Evolutionary conservation across 352 stramenopile species (phyloP).

Genomic region (Pythium insidiosum): DNA sequence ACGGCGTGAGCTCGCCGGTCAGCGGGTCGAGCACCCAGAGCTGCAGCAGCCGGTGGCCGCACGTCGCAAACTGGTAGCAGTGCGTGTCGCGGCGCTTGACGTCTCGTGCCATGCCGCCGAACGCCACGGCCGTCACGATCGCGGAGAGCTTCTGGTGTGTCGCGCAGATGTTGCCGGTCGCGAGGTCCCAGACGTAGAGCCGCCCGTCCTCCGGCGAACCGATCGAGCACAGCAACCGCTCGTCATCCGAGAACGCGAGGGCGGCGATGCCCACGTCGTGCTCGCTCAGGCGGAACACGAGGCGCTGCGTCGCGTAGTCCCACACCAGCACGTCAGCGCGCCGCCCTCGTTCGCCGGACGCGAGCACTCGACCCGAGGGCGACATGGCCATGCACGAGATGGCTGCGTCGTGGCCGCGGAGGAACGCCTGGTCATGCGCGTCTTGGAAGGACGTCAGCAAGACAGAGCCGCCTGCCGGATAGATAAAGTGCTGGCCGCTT

Average conservation of each 20-base stretch:
- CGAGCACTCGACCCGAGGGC: conserved; percentile 62
- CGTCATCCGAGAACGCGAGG: conserved; percentile 89
- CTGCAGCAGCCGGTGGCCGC: conserved; percentile 57
- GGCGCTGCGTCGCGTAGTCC: conserved; percentile 61
- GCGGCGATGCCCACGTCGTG: conserved; percentile 86
- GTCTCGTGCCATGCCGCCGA: conserved; percentile 82
- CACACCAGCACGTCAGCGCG: conserved; percentile 88
- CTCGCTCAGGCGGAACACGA: conserved; percentile 83
- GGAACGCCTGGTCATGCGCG: conserved; percentile 75
- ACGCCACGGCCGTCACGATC: conserved; percentile 54
- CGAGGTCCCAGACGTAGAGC: conserved; percentile 88
- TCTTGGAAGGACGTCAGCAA: conserved; percentile 68
- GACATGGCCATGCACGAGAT: conserved; percentile 82
- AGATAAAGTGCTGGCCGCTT: conserved; percentile 72
- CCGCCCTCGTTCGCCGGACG: conserved; percentile 75
- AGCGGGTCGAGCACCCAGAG: conserved; percentile 87
- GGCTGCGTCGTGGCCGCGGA: conserved; percentile 75
- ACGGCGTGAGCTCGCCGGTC: conserved; percentile 56
- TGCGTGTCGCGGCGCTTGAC: conserved; percentile 86
- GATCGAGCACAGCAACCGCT: conserved; percentile 77
- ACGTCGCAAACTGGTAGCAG: conserved; percentile 87
- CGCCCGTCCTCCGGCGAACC: conserved; percentile 72
- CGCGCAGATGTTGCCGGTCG: conserved; percentile 83
- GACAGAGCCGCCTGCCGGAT: conserved; percentile 83
- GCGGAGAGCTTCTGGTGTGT: conserved; percentile 65